Percentiles rank a stretch among this genome's conserved stretches.
Evolutionary conservation across 1,284 basidiomycete species (phyloP).

Genomic region (Crucibulum cyathiforme): DNA sequence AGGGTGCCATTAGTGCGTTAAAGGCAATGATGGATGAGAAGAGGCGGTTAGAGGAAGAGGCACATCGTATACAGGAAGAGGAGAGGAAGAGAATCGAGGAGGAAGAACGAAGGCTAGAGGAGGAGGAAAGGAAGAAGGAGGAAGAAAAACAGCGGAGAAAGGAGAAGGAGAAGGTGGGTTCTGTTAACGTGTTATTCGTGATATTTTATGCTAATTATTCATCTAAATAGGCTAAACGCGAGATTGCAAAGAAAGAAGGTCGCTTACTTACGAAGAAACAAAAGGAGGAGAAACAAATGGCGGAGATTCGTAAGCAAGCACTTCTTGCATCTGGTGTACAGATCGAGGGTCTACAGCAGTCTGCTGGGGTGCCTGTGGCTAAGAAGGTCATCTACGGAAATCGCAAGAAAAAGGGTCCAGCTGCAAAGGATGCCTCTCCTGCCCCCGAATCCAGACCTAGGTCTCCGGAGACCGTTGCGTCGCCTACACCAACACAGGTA

Average conservation of each 20-base stretch:
- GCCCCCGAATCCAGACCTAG: constrained; percentile 59
- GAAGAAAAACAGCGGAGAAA: constrained; percentile 87
- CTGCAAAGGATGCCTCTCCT: constrained; percentile 53
- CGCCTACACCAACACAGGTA: constrained; percentile 36
- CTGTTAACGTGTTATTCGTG: background rate
- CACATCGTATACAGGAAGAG: constrained; percentile 70
- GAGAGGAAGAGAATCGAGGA: constrained; percentile 82
- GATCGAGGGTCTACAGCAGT: constrained; percentile 84
- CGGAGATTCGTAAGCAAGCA: constrained; percentile 91
- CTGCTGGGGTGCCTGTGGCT: constrained; percentile 50
- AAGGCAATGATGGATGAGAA: constrained; percentile 91
- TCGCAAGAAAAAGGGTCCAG: constrained; percentile 80
- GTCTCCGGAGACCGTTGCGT: constrained; percentile 52
- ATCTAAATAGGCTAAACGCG: constrained; percentile 73
- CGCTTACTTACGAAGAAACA: constrained; percentile 93
- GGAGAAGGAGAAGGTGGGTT: constrained; percentile 86
- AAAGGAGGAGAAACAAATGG: constrained; percentile 91
- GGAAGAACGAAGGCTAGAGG: constrained; percentile 78
- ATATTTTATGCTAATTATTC: background rate
- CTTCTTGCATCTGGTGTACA: constrained; percentile 89
- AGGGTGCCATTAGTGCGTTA: constrained; percentile 72
- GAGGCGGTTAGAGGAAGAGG: constrained; percentile 86
- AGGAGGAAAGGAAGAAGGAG: constrained; percentile 78
- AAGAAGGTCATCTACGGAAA: constrained; percentile 84
- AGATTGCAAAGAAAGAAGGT: constrained; percentile 89